Conservation (phyloP, 139 green algal species). For the Nannochloris sp. region DNA sequence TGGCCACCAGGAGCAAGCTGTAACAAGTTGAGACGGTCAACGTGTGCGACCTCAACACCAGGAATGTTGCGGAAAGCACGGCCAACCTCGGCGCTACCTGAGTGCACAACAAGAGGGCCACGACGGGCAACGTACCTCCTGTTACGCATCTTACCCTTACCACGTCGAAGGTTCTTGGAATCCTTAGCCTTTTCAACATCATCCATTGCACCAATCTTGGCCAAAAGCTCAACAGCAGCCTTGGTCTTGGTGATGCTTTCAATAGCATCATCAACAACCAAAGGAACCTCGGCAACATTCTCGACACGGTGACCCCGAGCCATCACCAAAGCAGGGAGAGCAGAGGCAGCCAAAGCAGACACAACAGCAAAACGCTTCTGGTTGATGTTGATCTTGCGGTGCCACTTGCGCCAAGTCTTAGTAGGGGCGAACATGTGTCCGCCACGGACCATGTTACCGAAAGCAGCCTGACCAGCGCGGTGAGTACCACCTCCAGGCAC, state of each 20-base stretch:
- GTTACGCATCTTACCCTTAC: conserved; percentile 99
- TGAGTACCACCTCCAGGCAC: conserved; percentile 95
- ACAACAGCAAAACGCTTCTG: conserved; percentile 90
- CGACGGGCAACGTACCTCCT: conserved; percentile 87
- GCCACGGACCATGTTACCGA: conserved; percentile 99
- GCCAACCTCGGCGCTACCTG: conserved; percentile 73
- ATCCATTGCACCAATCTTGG: conserved; percentile 70
- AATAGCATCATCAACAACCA: conserved; percentile 83
- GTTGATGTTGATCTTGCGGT: conserved; percentile 97
- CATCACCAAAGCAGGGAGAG: conserved; percentile 91
- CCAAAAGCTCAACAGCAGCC: conserved; percentile 81
- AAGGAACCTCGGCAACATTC: conserved; percentile 89
- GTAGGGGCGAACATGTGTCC: conserved; percentile 98
- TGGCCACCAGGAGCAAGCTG: conserved; percentile 96
- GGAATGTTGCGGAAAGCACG: conserved; percentile 94
- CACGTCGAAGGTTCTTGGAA: conserved; percentile 42
- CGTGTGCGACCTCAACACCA: conserved; percentile 82
- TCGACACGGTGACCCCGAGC: conserved; percentile 93
- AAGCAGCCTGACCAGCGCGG: conserved; percentile 95
- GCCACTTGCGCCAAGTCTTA: conserved; percentile 95
- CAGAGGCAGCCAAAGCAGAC: conserved; percentile 90
- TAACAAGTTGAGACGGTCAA: conserved; percentile 92
- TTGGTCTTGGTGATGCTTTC: conserved; percentile 90
- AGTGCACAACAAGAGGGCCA: conserved; percentile 92
- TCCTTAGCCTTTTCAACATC: conserved; percentile 82